A percentile compares a stretch with the other conserved stretches of the same genome.
phyloP scores from a whole-genome alignment of 768 basidiomycete genomes.

The Pholiota molesta region DNA sequence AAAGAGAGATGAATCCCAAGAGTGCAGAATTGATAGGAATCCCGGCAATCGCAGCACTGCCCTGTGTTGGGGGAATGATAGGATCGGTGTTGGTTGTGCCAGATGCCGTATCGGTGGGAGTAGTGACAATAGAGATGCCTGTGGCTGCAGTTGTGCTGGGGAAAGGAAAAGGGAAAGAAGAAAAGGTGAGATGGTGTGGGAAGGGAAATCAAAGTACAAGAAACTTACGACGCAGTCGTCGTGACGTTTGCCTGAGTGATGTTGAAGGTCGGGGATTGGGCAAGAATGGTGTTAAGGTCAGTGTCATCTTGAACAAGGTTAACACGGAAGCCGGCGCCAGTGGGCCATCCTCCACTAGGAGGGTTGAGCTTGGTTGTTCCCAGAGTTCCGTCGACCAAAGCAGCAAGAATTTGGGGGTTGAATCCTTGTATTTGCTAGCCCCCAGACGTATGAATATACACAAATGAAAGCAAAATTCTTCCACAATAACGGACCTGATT shows the following conservation, averaged over 20 bases:
- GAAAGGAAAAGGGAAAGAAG: neutral
- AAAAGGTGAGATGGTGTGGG: neutral
- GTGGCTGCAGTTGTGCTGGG: slow-evolving; percentile 2
- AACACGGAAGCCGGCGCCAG: slow-evolving; percentile 63
- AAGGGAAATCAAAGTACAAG: slow-evolving; percentile 5
- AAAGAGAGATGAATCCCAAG: slow-evolving; percentile 29
- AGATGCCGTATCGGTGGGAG: slow-evolving; percentile 15
- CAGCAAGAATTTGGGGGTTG: slow-evolving; percentile 51
- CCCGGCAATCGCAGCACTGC: slow-evolving; percentile 24
- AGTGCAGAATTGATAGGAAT: slow-evolving; percentile 28
- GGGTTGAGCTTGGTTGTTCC: slow-evolving; percentile 46
- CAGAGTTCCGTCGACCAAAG: slow-evolving; percentile 54
- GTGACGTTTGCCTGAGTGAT: slow-evolving; percentile 30
- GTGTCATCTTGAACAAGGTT: slow-evolving; percentile 63
- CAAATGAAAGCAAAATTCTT: neutral
- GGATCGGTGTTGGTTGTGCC: slow-evolving; percentile 19
- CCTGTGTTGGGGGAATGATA: slow-evolving; percentile 20
- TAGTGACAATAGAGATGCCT: neutral
- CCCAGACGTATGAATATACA: neutral
- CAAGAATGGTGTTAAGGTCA: slow-evolving; percentile 56
- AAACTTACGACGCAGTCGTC: slow-evolving; percentile 25
- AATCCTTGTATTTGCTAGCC: slow-evolving; percentile 37
- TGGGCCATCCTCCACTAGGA: slow-evolving; percentile 68
- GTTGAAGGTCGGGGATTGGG: slow-evolving; percentile 70
- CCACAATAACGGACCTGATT: slow-evolving; percentile 50